Base-by-base conservation (phyloP, 352 stramenopile genomes). In the Phytophthora litchii region DNA sequence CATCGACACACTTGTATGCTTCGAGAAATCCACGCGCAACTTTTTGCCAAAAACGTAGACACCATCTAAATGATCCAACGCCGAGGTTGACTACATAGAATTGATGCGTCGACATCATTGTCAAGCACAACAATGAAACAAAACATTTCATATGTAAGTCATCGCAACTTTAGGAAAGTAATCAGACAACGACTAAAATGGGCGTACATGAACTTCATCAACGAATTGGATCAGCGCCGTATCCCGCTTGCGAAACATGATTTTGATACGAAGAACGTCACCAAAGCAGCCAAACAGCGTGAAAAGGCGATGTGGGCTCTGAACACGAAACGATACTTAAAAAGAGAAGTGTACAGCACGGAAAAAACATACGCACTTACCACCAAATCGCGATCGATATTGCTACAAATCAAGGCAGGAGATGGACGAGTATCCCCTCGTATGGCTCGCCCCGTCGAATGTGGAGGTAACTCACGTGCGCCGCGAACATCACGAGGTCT, bases 221-320 rank as follows among this genome's bases (percentile, higher is more conserved):
- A 74, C 73, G 29, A 94, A 94, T 60, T 94, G 85, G 40, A 94
- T 86, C 16, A 94, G 62, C 34, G 83, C 83, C 0, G 85, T 92
- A 68, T 91, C 85, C 35, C 86, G 80, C 56, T 94, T 94, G 25
- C 81, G 78, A 54, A 92, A 94, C 85, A 94, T 94, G 60, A 94
- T 86, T 56, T 94, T 94, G 54, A 94, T 78, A 21, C 85, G 85
- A 51, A 92, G 50, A 16, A 94, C 85, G 36, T 94, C 85, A 19
- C 85, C 85, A 68, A 89, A 94, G 60, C 85, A 94, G 12, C 85
- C 82, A 60, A 94, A 94, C 21, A 94, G 78, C 34, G 85, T 91
- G 41, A 94, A 94, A 9, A 92, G 60, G n/a, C 66, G 68, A 6
- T 86, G 68, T 4, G 82, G 78, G 10, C 66, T 81, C 83, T 93